Evolutionary conservation across 2,329 filamentous ascomycete species (phyloP), one percentile per base, ranked within the genome.

Genomic region (Talaromyces sp.): DNA sequence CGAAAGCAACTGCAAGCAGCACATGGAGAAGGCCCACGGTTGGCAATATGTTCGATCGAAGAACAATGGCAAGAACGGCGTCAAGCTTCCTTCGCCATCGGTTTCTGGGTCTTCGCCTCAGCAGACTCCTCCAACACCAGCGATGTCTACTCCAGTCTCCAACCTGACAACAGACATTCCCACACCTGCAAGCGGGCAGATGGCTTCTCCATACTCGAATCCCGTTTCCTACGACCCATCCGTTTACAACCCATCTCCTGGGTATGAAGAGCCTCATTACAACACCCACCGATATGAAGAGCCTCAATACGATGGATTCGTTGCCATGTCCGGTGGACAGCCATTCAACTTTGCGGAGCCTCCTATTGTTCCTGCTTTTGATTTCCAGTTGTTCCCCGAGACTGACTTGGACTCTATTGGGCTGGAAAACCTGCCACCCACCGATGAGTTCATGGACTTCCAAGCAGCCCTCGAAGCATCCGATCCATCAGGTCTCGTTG

Each of bases 1-100:
- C 62, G 90, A 96, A 79, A 95, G 90, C 65, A 98, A 98, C 77
- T 96, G 92, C 84, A 97, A 97, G 75, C 93, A 97, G 77, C 93
- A 98, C 78, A 97, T 97, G 93, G 93, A 98, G 80, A 97, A 97
- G 77, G 89, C 91, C 0, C 93, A 98, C 71, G 88, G 88, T 62
- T 96, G 91, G 89, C 82, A 83, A n/a, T 97, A 97, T 68, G 84
- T 93, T 60, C 90, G 93, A 66, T 93, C 92, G 63, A 97, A 97
- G 84, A 93, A 89, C 75, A 96, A 96, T 71, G 90, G 90, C 73
- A 91, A 89, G 78, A 86, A 83, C 58, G 44, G 6, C 27, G 33
- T 19, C 19, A 58, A 62, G 28, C 58, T 52, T 19, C 60, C 56
- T 39, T 58, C 56, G 19, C n/a, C 58, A 11, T 47, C 60, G 7